Percentiles rank a stretch among this genome's conserved stretches.
Conservation (phyloP, 345 rosid species). For the thale cress (Arabidopsis thaliana) region DNA sequence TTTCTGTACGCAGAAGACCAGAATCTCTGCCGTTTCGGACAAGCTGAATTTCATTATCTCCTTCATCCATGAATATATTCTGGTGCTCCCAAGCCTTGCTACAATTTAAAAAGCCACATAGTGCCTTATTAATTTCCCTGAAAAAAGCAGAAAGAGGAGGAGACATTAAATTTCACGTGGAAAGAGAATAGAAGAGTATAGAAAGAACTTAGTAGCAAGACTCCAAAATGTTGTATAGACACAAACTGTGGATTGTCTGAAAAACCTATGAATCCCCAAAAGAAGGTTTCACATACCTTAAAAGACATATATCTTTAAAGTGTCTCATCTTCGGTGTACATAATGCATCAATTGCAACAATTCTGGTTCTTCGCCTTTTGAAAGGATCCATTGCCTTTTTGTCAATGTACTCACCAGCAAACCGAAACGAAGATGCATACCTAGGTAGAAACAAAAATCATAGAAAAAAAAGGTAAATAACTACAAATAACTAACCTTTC, state of each 20-base stretch:
- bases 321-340: conserved; percentile 67
- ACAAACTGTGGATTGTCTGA: conserved; percentile 14
- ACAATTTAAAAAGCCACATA: conserved; percentile 78
- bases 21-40: conserved; percentile 39
- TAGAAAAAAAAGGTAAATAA: conserved; percentile 35
- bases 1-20: conserved; percentile 27
- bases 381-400: conserved; percentile 58
- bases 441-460: conserved; percentile 47
- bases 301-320: conserved; percentile 53
- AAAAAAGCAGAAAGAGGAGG: conserved; percentile 36
- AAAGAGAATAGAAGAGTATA: not conserved
- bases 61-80: conserved; percentile 45
- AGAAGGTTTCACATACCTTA: conserved; percentile 61
- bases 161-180: conserved; percentile 7
- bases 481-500: conserved; percentile 4
- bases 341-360: conserved; percentile 88
- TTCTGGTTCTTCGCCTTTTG: conserved; percentile 68
- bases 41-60: conserved; percentile 39
- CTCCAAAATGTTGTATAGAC: conserved; percentile 12
- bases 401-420: conserved; percentile 79
- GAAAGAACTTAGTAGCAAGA: not conserved
- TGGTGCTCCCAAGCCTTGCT: conserved; percentile 50
- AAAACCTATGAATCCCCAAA: conserved; percentile 25
- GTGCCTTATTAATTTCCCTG: conserved; percentile 92
- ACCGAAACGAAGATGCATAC: conserved; percentile 92